These are phyloP conservation scores for Blastomyces gilchristii DNA, from an alignment of 2,329 filamentous ascomycete species.

Conservation along the genomic window DNA sequence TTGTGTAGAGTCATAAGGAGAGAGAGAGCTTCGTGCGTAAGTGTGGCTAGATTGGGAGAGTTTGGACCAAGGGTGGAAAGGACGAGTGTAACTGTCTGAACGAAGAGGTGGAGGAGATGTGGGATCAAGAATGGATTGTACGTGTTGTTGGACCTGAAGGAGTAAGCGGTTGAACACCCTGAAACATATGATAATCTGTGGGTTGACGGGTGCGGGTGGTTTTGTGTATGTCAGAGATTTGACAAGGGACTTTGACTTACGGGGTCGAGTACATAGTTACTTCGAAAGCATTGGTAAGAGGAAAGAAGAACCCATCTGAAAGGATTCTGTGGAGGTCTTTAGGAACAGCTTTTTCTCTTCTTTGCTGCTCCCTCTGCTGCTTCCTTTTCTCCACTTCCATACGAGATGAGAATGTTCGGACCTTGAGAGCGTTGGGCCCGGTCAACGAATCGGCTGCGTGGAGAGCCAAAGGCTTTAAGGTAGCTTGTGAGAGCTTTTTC, in stretches of 20 bases:
- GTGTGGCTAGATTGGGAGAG: constrained; percentile 62
- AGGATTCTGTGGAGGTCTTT: constrained; percentile 73
- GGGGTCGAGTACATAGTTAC: constrained; percentile 47
- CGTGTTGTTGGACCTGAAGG: constrained; percentile 15
- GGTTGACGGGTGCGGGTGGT: neutral
- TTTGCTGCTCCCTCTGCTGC: constrained; percentile 32
- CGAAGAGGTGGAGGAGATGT: constrained; percentile 63
- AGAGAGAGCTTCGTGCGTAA: constrained; percentile 76
- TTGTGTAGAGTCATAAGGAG: constrained; percentile 62
- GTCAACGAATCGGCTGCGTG: constrained; percentile 67
- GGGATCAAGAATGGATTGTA: constrained; percentile 61
- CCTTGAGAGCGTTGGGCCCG: constrained; percentile 75
- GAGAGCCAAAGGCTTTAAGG: constrained; percentile 73
- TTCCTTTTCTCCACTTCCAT: constrained; percentile 53
- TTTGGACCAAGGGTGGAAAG: constrained; percentile 74
- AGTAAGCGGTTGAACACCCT: neutral
- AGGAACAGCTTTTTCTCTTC: constrained; percentile 48
- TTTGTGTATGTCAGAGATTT: neutral
- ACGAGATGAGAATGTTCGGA: constrained; percentile 76
- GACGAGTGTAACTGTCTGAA: constrained; percentile 77
- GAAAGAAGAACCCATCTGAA: constrained; percentile 70
- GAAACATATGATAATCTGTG: neutral
- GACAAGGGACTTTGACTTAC: constrained; percentile 23
- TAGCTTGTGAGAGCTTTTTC: constrained; percentile 55
- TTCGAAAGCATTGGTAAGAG: constrained; percentile 71